Evolutionary conservation across 2,329 filamentous ascomycete species (phyloP).

Genomic region (Alternaria hordeiaustralica): DNA sequence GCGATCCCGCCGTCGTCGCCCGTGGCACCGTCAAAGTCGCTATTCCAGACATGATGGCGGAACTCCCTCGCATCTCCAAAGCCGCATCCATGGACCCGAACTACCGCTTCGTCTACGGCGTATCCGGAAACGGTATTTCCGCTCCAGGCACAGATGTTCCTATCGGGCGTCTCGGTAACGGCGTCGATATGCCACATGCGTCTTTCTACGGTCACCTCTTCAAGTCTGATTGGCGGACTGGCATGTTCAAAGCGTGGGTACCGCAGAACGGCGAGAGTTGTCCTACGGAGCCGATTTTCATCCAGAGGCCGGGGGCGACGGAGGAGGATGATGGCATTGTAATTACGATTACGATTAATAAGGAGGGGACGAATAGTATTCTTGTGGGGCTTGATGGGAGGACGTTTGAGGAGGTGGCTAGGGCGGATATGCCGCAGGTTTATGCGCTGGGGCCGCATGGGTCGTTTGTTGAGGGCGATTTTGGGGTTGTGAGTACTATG

Average conservation of each 20-base stretch:
- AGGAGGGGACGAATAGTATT: not conserved
- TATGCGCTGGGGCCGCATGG: not conserved
- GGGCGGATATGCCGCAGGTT: not conserved
- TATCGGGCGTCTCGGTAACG: not conserved
- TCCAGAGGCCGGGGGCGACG: not conserved
- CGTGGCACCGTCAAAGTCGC: not conserved
- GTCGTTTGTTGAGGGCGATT: not conserved
- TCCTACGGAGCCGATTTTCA: not conserved
- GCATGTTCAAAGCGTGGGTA: not conserved
- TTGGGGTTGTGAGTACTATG: not conserved
- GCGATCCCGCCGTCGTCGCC: not conserved
- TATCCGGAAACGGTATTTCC: not conserved
- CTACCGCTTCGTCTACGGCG: constrained; percentile 4
- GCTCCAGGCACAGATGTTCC: not conserved
- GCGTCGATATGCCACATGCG: not conserved
- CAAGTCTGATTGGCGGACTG: not conserved
- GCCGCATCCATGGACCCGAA: not conserved
- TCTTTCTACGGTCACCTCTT: not conserved
- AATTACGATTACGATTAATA: not conserved
- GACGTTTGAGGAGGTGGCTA: not conserved
- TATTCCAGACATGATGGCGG: not conserved
- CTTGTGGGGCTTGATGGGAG: not conserved
- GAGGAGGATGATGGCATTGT: not conserved
- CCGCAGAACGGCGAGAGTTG: not conserved
- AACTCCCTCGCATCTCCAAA: not conserved